Conservation (phyloP, 805 yeast species). For the Kodamaea nitidulidarum region DNA sequence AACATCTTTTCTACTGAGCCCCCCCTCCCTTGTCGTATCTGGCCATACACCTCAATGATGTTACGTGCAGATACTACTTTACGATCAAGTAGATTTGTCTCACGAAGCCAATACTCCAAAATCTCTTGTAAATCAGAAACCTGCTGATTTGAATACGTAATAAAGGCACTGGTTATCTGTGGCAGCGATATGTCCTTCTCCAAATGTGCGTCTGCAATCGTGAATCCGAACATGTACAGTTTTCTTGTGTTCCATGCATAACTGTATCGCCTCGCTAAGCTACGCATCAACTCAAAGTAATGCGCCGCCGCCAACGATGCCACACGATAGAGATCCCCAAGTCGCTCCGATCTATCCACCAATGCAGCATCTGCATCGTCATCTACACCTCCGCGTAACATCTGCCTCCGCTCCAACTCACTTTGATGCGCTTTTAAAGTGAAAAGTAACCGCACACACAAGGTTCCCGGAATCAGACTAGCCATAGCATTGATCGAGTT, state of each 20-base stretch:
- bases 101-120: slow-evolving; percentile 1
- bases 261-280: slow-evolving; percentile 7
- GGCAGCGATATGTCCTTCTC: slow-evolving; percentile 1
- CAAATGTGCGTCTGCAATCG: neutral
- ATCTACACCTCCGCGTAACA: neutral
- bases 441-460: slow-evolving; percentile 7
- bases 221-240: slow-evolving; percentile 6
- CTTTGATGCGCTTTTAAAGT: slow-evolving; percentile 1
- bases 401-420: slow-evolving; percentile 1
- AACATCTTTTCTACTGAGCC: neutral
- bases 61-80: neutral
- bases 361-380: neutral
- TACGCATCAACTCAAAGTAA: slow-evolving; percentile 1
- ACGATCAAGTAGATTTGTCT: neutral
- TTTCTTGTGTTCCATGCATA: slow-evolving; percentile 12
- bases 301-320: neutral
- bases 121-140: slow-evolving; percentile 2
- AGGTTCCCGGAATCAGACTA: slow-evolving; percentile 5
- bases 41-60: slow-evolving; percentile 1
- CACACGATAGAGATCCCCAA: slow-evolving; percentile 1
- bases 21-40: neutral
- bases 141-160: slow-evolving; percentile 3
- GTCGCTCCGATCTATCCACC: neutral
- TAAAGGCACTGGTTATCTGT: neutral
- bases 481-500: slow-evolving; percentile 5